These are phyloP conservation scores for Xerocomus minutiporus DNA, from an alignment of 1,284 basidiomycete genomes.

Conservation along the genomic window DNA sequence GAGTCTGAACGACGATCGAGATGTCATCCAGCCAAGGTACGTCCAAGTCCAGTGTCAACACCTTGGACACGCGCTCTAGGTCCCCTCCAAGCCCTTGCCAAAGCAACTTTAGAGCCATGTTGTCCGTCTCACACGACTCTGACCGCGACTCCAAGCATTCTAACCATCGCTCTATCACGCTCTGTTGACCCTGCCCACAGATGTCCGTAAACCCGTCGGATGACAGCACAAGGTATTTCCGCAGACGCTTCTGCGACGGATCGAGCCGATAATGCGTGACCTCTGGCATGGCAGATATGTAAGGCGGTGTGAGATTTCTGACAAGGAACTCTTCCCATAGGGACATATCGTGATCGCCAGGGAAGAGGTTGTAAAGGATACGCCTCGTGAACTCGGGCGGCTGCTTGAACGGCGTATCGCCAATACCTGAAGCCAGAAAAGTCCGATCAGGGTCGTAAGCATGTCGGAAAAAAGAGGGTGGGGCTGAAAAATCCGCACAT, in stretches of 20 bases:
- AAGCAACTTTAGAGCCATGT: slow-evolving; percentile 50
- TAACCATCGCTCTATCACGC: slow-evolving; percentile 46
- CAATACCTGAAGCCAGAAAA: slow-evolving; percentile 45
- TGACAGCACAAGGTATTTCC: slow-evolving; percentile 54
- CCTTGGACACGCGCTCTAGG: slow-evolving; percentile 50
- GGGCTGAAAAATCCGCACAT: slow-evolving; percentile 39
- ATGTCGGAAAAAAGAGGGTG: not conserved
- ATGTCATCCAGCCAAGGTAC: slow-evolving; percentile 68
- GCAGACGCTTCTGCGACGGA: slow-evolving; percentile 25
- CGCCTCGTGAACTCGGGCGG: slow-evolving; percentile 64
- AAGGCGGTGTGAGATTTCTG: slow-evolving; percentile 61
- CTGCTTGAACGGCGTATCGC: slow-evolving; percentile 69
- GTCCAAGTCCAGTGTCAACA: slow-evolving; percentile 63
- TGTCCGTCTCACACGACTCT: slow-evolving; percentile 11
- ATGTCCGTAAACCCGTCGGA: slow-evolving; percentile 68
- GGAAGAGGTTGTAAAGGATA: slow-evolving; percentile 60
- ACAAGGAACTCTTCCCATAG: slow-evolving; percentile 63
- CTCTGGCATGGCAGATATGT: slow-evolving; percentile 62
- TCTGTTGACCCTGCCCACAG: slow-evolving; percentile 44
- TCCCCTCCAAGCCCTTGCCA: slow-evolving; percentile 58
- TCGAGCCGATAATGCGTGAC: slow-evolving; percentile 51
- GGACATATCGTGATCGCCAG: slow-evolving; percentile 56
- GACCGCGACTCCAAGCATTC: slow-evolving; percentile 15
- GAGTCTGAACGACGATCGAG: slow-evolving; percentile 57
- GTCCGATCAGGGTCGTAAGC: slow-evolving; percentile 9